A percentile compares a stretch with the other conserved stretches of the same genome.
Evolutionary conservation across 805 yeast genomes (phyloP).

Genomic region (Metschnikowia rubicola): DNA sequence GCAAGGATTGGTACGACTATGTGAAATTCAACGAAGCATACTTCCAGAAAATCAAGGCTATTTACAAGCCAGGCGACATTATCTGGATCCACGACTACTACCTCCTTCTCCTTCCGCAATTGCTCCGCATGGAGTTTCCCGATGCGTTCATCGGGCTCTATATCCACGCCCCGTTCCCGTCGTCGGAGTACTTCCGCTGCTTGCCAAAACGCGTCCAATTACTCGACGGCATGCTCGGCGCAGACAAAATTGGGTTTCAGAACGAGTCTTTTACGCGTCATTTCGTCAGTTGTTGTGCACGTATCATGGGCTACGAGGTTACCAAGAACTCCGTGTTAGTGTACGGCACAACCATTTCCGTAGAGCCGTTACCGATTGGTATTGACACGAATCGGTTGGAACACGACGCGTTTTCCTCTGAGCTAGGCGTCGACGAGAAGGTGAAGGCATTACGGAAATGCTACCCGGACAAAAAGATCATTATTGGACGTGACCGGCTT

Average conservation of each 20-base stretch:
- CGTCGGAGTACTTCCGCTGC: constrained; percentile 89
- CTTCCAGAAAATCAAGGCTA: constrained; percentile 67
- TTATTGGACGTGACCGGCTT: constrained; percentile 90
- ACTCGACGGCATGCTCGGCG: constrained; percentile 88
- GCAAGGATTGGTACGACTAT: constrained; percentile 80
- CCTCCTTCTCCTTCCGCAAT: constrained; percentile 73
- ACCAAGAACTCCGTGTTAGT: constrained; percentile 55
- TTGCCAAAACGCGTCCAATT: constrained; percentile 77
- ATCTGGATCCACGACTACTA: constrained; percentile 94
- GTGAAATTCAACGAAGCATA: constrained; percentile 88
- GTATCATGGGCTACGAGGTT: constrained; percentile 81
- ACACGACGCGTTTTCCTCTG: constrained; percentile 49
- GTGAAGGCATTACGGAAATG: constrained; percentile 60
- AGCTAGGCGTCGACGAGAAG: constrained; percentile 52
- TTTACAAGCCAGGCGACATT: constrained; percentile 84
- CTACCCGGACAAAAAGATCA: constrained; percentile 66
- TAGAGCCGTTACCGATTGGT: constrained; percentile 83
- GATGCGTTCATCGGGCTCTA: constrained; percentile 73
- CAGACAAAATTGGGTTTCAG: constrained; percentile 84
- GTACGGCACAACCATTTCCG: constrained; percentile 73
- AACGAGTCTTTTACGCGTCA: constrained; percentile 84
- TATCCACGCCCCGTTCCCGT: constrained; percentile 91
- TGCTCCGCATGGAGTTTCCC: constrained; percentile 73
- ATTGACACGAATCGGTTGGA: constrained; percentile 73
- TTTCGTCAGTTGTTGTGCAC: constrained; percentile 83